Base-by-base conservation (phyloP, 2,329 filamentous ascomycete species). In the Rosellinia necatrix region DNA sequence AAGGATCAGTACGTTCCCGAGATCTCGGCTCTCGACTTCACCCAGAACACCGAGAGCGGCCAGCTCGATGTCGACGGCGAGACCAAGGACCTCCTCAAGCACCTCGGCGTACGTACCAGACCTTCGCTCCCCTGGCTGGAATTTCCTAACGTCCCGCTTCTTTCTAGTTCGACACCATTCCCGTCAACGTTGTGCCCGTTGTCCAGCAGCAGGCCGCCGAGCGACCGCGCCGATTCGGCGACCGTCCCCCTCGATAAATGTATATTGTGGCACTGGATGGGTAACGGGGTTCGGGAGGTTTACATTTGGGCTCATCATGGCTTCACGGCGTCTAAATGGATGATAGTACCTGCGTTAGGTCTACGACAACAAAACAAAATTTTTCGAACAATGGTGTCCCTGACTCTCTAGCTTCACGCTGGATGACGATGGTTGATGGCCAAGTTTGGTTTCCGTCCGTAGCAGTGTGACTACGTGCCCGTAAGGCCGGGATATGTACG, bases 1-100 rank as follows among this genome's bases (percentile, higher is more conserved):
- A 99, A 99, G 90, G 94, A 99, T 85, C 94, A 99, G 85, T 99
- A 97, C 84, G 94, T 99, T 68, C 94, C 94, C 75, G 94, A 99
- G 83, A 85, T 99, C 71, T 99, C 96, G 61, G 94, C 94, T 75
- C 90, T 99, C 76, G 94, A 99, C 86, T 96, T 97, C 84, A 87
- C 89, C 75, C 91, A 96, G 85, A 91, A 90, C 82, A 86, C 85
- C 77, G 94, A 97, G 83, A 89, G 82, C 42, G 94, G 94, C 74
- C 88, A 92, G 79, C 86, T 99, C 72, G 93, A 97, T 72, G 90
- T 96, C 74, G 94, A 99, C 77, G 80, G 85, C 78, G 94, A 99
- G 84, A 99, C 94, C 78, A 97, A 97, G 89, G 94, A 97, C 75
- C 84, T 99, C 72, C 86, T 99, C 76, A 99, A 99, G 91, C 91